Percentiles rank a stretch among this genome's conserved stretches.
Conservation (phyloP, 2,329 filamentous ascomycete genomes). For the Fusarium neocosmosporiellum region DNA sequence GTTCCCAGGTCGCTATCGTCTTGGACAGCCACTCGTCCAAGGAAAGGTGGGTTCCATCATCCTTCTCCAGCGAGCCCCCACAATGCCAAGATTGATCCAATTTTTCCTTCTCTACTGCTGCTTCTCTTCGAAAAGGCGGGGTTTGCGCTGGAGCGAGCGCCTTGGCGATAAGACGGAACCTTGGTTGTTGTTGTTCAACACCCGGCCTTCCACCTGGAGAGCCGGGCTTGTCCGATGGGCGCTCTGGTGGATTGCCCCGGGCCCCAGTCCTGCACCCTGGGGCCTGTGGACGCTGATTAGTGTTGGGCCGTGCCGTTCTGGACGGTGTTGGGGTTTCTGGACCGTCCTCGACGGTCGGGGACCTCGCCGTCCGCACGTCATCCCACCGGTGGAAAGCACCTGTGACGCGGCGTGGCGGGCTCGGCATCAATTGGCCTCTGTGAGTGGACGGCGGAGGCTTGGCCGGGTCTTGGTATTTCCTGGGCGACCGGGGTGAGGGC, state of each 20-base stretch:
- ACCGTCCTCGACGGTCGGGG: constrained; percentile 24
- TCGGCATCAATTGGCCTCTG: constrained; percentile 36
- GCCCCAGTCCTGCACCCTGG: constrained; percentile 9
- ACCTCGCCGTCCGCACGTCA: constrained; percentile 36
- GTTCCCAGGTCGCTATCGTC: constrained; percentile 28
- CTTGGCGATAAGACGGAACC: constrained; percentile 40
- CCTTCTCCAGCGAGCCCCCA: constrained; percentile 31
- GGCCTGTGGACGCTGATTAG: constrained; percentile 22
- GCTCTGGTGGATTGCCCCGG: constrained; percentile 24
- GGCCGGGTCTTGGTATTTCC: constrained; percentile 35
- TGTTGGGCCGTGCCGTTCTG: constrained; percentile 17
- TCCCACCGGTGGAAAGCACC: constrained; percentile 30
- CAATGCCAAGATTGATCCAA: constrained; percentile 40
- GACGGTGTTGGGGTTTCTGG: constrained; percentile 22
- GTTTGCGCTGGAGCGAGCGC: constrained; percentile 33
- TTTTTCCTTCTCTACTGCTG: constrained; percentile 41
- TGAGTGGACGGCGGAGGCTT: constrained; percentile 24
- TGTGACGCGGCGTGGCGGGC: constrained; percentile 44
- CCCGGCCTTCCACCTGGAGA: constrained; percentile 28
- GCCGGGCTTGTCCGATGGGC: constrained; percentile 25
- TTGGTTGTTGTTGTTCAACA: constrained; percentile 37
- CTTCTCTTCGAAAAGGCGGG: constrained; percentile 39
- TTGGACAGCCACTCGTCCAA: constrained; percentile 9
- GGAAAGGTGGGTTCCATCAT: constrained; percentile 19
- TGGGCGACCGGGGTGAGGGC: constrained; percentile 30